These are phyloP conservation scores for Isoetes taiwanensis DNA, from an alignment of 75 land plant genomes.

Conservation along the genomic window DNA sequence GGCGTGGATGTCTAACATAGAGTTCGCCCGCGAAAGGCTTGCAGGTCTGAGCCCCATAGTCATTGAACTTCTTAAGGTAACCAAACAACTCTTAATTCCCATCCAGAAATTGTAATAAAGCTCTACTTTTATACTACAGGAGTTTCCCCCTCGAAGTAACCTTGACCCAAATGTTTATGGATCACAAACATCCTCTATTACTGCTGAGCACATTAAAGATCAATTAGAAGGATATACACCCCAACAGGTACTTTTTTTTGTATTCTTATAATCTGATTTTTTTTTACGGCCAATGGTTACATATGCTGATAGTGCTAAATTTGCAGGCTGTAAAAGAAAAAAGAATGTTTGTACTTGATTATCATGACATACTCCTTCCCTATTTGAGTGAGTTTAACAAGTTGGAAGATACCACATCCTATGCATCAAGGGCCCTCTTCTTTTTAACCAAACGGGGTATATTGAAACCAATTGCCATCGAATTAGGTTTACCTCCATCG, in stretches of 20 bases:
- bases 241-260: conserved; percentile 37
- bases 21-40: conserved; percentile 34
- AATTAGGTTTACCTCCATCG: conserved; percentile 50
- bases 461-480: conserved; percentile 57
- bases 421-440: conserved; percentile 50
- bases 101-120: too few relatives aligned
- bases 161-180: conserved; percentile 49
- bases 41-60: conserved; percentile 35
- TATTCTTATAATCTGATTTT: too few relatives aligned
- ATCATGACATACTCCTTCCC: conserved; percentile 49
- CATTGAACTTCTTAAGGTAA: too few relatives aligned
- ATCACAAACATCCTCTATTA: conserved; percentile 43
- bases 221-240: conserved; percentile 41
- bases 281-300: too few relatives aligned
- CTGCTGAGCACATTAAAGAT: conserved; percentile 30
- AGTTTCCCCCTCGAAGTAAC: conserved; percentile 56
- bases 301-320: not conserved
- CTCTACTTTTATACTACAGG: conserved; percentile 25
- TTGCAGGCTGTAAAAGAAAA: conserved; percentile 41
- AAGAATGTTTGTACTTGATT: conserved; percentile 48
- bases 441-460: conserved; percentile 31
- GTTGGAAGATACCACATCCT: conserved; percentile 15
- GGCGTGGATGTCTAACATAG: conserved; percentile 37
- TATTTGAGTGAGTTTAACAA: conserved; percentile 40
- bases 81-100: too few relatives aligned